Percentiles rank a stretch among this genome's conserved stretches.
These are phyloP conservation scores for Wickerhamiella azyma DNA, from an alignment of 805 yeast species.

Conservation along the genomic window DNA sequence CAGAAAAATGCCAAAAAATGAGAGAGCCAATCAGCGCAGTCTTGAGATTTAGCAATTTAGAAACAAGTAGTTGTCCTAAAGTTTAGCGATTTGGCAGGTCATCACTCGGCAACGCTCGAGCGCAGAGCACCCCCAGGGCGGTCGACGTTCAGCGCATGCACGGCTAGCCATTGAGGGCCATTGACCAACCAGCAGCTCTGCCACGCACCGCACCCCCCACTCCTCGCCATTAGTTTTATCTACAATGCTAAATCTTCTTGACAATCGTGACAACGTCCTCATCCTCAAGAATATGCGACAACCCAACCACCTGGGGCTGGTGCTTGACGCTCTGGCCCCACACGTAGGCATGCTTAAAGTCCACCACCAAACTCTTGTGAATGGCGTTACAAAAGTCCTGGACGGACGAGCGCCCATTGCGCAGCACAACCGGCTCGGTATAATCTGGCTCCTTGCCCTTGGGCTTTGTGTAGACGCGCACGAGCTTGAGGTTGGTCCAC, in stretches of 20 bases:
- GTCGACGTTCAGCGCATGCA: no score
- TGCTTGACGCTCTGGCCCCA: conserved; percentile 86
- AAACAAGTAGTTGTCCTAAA: neutral
- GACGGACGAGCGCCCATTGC: conserved; percentile 68
- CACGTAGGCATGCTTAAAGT: conserved; percentile 85
- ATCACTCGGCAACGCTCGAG: no score
- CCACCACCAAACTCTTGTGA: conserved; percentile 86
- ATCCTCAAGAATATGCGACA: conserved; percentile 70
- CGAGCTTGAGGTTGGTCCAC: conserved; percentile 89
- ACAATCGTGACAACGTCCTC: conserved; percentile 95
- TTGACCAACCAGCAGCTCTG: no score
- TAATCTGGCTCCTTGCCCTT: conserved; percentile 92
- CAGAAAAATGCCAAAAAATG: neutral
- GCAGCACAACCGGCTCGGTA: conserved; percentile 83
- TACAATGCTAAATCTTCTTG: conserved; percentile 35
- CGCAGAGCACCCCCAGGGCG: no score
- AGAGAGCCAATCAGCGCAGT: no score
- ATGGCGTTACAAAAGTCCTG: conserved; percentile 94
- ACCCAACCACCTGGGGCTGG: conserved; percentile 93
- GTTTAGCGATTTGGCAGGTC: neutral
- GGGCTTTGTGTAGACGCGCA: conserved; percentile 94
- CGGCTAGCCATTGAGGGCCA: no score
- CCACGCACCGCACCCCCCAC: no score
- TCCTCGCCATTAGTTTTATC: no score
- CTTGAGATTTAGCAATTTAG: neutral